phyloP scores from a whole-genome alignment of 768 basidiomycete species.

The Leccinum disarticulatum region DNA sequence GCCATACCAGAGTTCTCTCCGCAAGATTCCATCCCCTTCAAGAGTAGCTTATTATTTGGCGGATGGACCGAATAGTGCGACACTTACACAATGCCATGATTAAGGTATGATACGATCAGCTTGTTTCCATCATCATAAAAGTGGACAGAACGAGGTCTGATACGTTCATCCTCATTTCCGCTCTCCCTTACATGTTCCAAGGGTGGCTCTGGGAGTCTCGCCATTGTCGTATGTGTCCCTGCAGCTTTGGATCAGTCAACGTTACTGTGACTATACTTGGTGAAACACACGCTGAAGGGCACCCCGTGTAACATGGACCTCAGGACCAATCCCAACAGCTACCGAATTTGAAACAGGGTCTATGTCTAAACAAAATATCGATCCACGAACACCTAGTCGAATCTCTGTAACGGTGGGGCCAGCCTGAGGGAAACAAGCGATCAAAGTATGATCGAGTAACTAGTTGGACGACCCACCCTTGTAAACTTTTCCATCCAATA shows the following conservation, averaged over 20 bases:
- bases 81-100: neutral
- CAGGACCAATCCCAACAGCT: neutral
- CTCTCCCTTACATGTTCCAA: neutral
- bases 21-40: neutral
- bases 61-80: neutral
- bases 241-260: neutral
- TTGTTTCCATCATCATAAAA: neutral
- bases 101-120: neutral
- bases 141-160: neutral
- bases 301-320: neutral
- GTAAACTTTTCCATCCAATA: neutral
- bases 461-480: neutral
- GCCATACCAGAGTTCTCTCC: neutral
- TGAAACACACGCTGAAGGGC: neutral
- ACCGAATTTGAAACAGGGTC: neutral
- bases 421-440: neutral
- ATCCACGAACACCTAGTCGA: neutral
- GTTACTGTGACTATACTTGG: neutral
- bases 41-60: neutral
- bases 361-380: neutral
- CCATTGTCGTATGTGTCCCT: neutral
- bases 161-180: neutral
- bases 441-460: neutral
- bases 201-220: neutral
- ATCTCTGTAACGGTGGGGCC: neutral